Evolutionary conservation across 768 basidiomycete species (phyloP).

Genomic region (Gymnopilus dilepis): DNA sequence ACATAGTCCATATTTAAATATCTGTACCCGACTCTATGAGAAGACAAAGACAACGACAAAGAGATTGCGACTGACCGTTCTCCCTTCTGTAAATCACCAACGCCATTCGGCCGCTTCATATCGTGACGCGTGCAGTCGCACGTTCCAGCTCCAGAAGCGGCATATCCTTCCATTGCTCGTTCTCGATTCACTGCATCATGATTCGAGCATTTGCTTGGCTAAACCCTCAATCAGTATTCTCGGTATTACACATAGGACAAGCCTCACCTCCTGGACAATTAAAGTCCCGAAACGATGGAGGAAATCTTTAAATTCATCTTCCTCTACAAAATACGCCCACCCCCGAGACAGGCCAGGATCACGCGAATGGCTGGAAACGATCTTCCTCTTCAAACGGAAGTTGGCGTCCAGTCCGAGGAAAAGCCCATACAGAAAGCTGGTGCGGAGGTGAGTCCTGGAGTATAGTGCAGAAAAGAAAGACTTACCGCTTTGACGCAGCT

Average conservation of each 20-base stretch:
- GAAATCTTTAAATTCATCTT: conserved; percentile 12
- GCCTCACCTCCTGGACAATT: conserved; percentile 9
- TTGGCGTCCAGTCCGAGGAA: conserved; percentile 37
- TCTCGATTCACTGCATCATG: conserved; percentile 31
- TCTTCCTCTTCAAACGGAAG: conserved; percentile 33
- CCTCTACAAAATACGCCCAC: conserved; percentile 19
- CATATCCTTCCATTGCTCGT: conserved; percentile 22
- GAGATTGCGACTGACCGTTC: conserved; percentile 29
- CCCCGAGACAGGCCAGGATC: conserved; percentile 21
- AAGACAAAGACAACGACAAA: not conserved
- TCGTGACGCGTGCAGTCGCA: conserved; percentile 33
- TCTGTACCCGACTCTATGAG: not conserved
- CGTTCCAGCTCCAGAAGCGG: conserved; percentile 29
- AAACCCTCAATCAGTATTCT: not conserved
- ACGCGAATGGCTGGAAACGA: conserved; percentile 21
- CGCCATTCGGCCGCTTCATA: conserved; percentile 27
- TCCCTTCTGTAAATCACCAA: conserved; percentile 39
- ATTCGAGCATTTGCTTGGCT: conserved; percentile 27
- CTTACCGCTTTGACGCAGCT: conserved; percentile 15
- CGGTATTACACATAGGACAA: too few species aligned
- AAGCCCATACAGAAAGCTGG: conserved; percentile 14
- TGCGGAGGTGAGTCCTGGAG: not conserved
- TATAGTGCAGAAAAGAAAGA: conserved; percentile 1
- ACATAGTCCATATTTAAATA: conserved; percentile 36
- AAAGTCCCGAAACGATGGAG: conserved; percentile 7